A percentile compares a stretch with the other conserved stretches of the same genome.
Evolutionary conservation across 371 early-diverging fungal species (phyloP).

Genomic region (Mucor plumbeus): DNA sequence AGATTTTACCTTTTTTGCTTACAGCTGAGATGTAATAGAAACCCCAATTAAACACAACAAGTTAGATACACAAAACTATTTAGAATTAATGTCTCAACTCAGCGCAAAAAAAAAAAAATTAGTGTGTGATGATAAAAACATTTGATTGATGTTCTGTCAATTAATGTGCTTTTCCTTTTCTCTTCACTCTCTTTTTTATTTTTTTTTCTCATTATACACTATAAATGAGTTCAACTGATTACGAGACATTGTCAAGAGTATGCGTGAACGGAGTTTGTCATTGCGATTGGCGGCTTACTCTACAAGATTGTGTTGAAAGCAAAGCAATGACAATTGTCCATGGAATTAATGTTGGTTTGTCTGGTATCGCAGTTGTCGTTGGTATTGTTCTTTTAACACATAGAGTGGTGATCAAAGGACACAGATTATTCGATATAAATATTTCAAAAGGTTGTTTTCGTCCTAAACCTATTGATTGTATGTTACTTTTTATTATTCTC

Average conservation of each 20-base stretch:
- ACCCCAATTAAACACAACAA: constrained; percentile 6
- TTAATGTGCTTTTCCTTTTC: not conserved
- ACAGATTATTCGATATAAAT: constrained; percentile 25
- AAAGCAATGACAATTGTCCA: constrained; percentile 32
- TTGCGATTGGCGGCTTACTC: constrained; percentile 34
- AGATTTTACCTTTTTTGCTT: not conserved
- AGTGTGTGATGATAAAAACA: constrained; percentile 1
- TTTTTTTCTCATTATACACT: not conserved
- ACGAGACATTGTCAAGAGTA: constrained; percentile 16
- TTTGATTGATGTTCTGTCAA: constrained; percentile 1
- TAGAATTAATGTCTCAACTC: not conserved
- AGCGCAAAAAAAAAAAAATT: not conserved
- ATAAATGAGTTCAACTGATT: constrained; percentile 1
- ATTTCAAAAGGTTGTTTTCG: constrained; percentile 27
- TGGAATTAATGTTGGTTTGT: constrained; percentile 30
- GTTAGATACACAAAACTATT: constrained; percentile 7
- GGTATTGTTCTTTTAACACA: constrained; percentile 28
- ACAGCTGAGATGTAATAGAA: not conserved
- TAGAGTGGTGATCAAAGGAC: constrained; percentile 28
- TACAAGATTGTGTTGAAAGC: constrained; percentile 27
- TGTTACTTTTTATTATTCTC: constrained; percentile 30
- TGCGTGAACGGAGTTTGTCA: constrained; percentile 30
- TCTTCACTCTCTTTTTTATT: not conserved
- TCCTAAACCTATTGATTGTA: constrained; percentile 39
- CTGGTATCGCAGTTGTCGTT: constrained; percentile 20